phyloP scores from a whole-genome alignment of 352 stramenopile genomes.

The Aphanomyces invadans region DNA sequence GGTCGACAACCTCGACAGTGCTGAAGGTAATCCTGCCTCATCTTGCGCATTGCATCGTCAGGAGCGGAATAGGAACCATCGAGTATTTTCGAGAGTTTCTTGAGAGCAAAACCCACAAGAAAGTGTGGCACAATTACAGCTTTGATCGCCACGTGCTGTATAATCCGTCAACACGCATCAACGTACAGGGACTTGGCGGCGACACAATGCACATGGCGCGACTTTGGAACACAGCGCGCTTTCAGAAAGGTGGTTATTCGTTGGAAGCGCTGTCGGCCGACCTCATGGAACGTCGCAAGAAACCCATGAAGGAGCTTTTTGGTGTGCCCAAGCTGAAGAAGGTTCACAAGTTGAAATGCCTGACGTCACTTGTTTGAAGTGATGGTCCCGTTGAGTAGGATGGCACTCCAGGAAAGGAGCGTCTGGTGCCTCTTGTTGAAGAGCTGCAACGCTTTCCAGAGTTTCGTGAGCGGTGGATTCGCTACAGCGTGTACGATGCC shows the following conservation, averaged over 20 bases:
- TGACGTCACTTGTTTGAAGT: too few species aligned
- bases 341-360: too few species aligned
- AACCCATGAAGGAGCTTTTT: conserved; percentile 97
- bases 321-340: conserved; percentile 93
- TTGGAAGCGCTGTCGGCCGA: conserved; percentile 91
- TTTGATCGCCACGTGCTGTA: conserved; percentile 98
- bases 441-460: conserved; percentile 80
- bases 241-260: conserved; percentile 88
- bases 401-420: conserved; percentile 84
- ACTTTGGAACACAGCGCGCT: conserved; percentile 77
- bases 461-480: conserved; percentile 90
- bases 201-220: conserved; percentile 99
- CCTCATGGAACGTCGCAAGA: conserved; percentile 83
- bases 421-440: conserved; percentile 63
- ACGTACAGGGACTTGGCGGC: conserved; percentile 86
- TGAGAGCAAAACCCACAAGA: conserved; percentile 82
- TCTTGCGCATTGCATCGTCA: background rate
- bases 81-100: conserved; percentile 85
- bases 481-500: conserved; percentile 96
- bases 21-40: conserved; percentile 55
- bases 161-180: conserved; percentile 89
- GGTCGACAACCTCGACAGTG: conserved; percentile 90
- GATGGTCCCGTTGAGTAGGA: conserved; percentile 58
- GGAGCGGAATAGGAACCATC: conserved; percentile 42
- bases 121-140: conserved; percentile 99